phyloP scores from a whole-genome alignment of 1,139 yeast genomes.

The Taphrina deformans region DNA sequence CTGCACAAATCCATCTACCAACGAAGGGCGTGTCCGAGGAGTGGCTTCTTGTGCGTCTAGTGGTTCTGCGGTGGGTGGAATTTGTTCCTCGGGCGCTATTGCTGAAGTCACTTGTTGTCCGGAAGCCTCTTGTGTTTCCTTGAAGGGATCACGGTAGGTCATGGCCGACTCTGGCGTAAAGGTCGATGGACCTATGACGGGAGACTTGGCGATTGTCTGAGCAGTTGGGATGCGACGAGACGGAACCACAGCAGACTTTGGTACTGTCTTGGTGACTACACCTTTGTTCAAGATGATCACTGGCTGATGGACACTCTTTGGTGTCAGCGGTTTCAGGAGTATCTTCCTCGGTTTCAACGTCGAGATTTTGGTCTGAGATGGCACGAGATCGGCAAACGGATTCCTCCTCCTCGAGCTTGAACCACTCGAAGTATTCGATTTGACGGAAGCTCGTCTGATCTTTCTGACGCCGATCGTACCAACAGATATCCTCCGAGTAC shows the following conservation, averaged over 20 bases:
- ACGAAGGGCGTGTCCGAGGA: not conserved
- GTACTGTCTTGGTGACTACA: not conserved
- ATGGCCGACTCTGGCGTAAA: not conserved
- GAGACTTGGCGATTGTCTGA: not conserved
- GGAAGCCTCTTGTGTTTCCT: not conserved
- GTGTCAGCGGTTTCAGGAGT: not conserved
- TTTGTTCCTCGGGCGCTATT: not conserved
- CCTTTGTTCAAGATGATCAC: not conserved
- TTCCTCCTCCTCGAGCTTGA: slow-evolving; percentile 1
- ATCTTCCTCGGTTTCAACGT: not conserved
- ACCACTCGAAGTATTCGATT: slow-evolving; percentile 2
- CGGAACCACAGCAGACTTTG: not conserved
- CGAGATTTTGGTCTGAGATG: not conserved
- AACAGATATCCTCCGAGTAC: slow-evolving; percentile 26
- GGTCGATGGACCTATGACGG: not conserved
- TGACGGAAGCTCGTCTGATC: not conserved
- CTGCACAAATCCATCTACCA: slow-evolving; percentile 17
- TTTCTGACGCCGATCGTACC: slow-evolving; percentile 27
- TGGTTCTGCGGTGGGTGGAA: not conserved
- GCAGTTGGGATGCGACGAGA: not conserved
- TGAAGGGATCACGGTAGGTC: not conserved
- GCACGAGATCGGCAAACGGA: slow-evolving; percentile 18
- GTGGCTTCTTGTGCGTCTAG: not conserved
- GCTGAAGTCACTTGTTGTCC: not conserved
- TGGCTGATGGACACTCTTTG: not conserved